phyloP scores from a whole-genome alignment of 2,329 filamentous ascomycete species.

The Ophiostoma ulmi region DNA sequence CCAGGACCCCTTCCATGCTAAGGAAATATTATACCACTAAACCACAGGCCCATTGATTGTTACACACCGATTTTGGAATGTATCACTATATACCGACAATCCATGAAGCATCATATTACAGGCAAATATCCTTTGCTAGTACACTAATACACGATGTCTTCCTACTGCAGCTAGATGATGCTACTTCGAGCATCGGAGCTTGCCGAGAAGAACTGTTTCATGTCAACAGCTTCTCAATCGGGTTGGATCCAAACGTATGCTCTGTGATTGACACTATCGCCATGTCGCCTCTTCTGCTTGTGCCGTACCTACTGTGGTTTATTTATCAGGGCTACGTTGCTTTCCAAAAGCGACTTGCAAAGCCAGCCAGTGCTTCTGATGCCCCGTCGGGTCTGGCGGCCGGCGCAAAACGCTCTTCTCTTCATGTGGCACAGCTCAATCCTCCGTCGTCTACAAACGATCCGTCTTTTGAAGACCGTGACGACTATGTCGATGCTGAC shows the following conservation, averaged over 20 bases:
- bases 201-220: not conserved
- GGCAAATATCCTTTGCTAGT: not conserved
- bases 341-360: not conserved
- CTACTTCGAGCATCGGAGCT: not conserved
- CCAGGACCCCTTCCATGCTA: constrained; percentile 10
- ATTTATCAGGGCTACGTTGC: not conserved
- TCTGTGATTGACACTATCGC: not conserved
- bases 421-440: not conserved
- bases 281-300: not conserved
- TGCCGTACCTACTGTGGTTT: not conserved
- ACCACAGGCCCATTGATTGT: not conserved
- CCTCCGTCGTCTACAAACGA: not conserved
- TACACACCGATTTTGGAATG: not conserved
- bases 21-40: constrained; percentile 12
- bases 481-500: not conserved
- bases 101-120: not conserved
- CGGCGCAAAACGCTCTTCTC: not conserved
- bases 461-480: not conserved
- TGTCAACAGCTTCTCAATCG: not conserved
- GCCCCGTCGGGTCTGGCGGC: not conserved
- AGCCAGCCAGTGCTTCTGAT: not conserved
- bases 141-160: not conserved
- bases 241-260: not conserved
- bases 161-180: not conserved
- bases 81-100: not conserved